Conservation (phyloP, 768 basidiomycete species). For the Pulveroboletus ravenelii region DNA sequence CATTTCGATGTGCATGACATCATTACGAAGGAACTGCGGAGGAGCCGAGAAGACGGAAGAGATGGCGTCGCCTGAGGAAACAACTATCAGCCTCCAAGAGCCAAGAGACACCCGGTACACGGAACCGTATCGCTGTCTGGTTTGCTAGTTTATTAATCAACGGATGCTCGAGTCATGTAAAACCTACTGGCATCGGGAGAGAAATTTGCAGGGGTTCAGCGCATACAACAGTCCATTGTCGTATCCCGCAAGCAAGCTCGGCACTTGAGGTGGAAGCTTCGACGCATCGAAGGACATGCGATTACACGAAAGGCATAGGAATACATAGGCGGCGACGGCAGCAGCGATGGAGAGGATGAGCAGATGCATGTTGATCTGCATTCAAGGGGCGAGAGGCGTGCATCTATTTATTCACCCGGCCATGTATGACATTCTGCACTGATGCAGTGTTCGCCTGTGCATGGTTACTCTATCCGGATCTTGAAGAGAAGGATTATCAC, state of each 20-base stretch:
- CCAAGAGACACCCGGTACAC: slow-evolving; percentile 19
- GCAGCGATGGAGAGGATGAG: neutral
- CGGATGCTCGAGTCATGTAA: neutral
- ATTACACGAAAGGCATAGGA: neutral
- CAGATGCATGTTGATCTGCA: neutral
- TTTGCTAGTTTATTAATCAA: neutral
- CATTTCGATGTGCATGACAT: slow-evolving; percentile 8
- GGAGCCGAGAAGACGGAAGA: slow-evolving; percentile 5
- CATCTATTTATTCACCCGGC: slow-evolving; percentile 4
- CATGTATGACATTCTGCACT: neutral
- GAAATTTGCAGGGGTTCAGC: slow-evolving; percentile 13
- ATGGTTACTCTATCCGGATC: neutral
- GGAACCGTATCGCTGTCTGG: slow-evolving; percentile 14
- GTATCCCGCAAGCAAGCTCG: slow-evolving; percentile 12
- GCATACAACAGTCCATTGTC: slow-evolving; percentile 13
- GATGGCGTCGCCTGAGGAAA: slow-evolving; percentile 15
- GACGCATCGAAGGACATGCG: neutral
- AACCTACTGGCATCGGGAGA: slow-evolving; percentile 22
- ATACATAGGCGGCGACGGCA: neutral
- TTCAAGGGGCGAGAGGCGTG: neutral
- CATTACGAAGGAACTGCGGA: slow-evolving; percentile 7
- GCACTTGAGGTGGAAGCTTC: slow-evolving; percentile 3
- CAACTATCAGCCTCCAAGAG: slow-evolving; percentile 9
- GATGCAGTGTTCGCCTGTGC: neutral
- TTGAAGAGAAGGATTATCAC: too few species aligned